Evolutionary conservation across 1,284 basidiomycete species (phyloP).

Genomic region (Rhodotorula sp.): DNA sequence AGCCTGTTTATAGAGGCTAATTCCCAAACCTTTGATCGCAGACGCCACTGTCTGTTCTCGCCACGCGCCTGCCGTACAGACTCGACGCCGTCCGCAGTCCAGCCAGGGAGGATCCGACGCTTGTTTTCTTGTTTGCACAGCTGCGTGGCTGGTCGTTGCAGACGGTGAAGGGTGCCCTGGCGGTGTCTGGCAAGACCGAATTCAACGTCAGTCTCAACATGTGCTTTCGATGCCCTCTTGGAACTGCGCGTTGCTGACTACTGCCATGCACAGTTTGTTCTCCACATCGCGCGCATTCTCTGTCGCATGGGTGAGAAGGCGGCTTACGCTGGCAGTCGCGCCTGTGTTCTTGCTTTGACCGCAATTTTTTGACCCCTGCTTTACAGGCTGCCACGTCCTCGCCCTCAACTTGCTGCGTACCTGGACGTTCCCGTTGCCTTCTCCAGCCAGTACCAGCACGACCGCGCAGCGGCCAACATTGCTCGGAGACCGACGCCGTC

Average conservation of each 20-base stretch:
- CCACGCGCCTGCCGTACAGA: constrained; percentile 55
- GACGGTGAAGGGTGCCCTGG: constrained; percentile 83
- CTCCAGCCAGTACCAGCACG: not conserved
- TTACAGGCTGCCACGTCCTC: constrained; percentile 80
- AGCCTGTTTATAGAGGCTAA: too few species aligned
- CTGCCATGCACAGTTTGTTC: constrained; percentile 60
- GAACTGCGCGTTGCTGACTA: not conserved
- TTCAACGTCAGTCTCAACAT: constrained; percentile 60
- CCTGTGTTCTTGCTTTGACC: not conserved
- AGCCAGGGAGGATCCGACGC: constrained; percentile 84
- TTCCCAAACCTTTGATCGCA: constrained; percentile 45
- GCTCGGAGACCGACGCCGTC: not conserved
- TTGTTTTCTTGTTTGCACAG: constrained; percentile 86
- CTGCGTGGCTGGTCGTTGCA: constrained; percentile 83
- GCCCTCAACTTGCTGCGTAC: constrained; percentile 74
- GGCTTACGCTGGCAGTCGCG: not conserved
- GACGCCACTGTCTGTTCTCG: constrained; percentile 74
- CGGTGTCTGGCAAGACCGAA: constrained; percentile 79
- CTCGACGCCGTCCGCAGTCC: constrained; percentile 69
- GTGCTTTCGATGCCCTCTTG: not conserved
- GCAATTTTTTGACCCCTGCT: not conserved
- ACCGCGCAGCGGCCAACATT: not conserved
- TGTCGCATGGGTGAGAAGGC: constrained; percentile 75
- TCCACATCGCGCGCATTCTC: constrained; percentile 87
- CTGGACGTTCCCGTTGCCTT: constrained; percentile 20